phyloP scores from a whole-genome alignment of 75 land plant genomes.

The Adiantum capillusveneris region DNA sequence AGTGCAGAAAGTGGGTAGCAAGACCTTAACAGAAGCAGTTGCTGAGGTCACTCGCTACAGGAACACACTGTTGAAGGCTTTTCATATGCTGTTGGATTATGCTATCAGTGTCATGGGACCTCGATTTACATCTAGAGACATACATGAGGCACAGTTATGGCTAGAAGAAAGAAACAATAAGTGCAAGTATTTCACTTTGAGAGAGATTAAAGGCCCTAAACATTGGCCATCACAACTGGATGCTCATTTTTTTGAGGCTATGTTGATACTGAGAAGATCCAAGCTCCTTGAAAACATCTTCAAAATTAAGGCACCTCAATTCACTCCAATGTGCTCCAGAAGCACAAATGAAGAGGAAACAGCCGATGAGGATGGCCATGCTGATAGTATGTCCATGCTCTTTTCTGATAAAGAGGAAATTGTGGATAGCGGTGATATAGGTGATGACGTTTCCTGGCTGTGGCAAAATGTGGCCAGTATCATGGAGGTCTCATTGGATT shows the following conservation, averaged over 20 bases:
- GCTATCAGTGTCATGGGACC: slow-evolving; percentile 1
- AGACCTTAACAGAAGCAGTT: slow-evolving; percentile 8
- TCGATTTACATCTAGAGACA: neutral
- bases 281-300: slow-evolving; percentile 7
- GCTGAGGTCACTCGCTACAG: slow-evolving; percentile 7
- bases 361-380: no score
- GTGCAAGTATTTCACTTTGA: slow-evolving; percentile 6
- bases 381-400: neutral
- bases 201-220: neutral
- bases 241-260: slow-evolving; percentile 6
- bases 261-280: slow-evolving; percentile 9
- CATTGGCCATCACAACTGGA: slow-evolving; percentile 16
- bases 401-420: neutral
- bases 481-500: neutral
- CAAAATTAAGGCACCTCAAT: neutral
- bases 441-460: no score
- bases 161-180: slow-evolving; percentile 6
- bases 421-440: neutral
- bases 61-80: slow-evolving; percentile 8
- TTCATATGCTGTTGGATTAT: slow-evolving; percentile 11
- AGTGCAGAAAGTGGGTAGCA: neutral
- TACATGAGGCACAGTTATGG: neutral
- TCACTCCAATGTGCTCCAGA: no score
- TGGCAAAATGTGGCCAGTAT: slow-evolving; percentile 1
- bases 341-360: no score